These are phyloP conservation scores for Thalassiosira ordinaria DNA, from an alignment of 352 stramenopile species.

Conservation along the genomic window DNA sequence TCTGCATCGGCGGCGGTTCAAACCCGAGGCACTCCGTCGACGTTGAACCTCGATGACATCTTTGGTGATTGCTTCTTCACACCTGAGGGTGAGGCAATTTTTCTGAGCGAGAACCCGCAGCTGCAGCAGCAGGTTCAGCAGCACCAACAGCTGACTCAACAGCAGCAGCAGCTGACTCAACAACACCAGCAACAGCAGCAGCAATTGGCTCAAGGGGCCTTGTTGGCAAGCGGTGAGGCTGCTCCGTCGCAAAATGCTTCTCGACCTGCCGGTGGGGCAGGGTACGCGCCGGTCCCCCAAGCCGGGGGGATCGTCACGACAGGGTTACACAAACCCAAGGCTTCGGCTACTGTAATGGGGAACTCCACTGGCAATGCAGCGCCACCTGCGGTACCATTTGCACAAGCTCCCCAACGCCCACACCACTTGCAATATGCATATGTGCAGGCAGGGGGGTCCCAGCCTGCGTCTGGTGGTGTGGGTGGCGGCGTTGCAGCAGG, in stretches of 20 bases:
- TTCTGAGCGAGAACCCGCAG: conserved; percentile 70
- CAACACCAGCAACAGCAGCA: conserved; percentile 35
- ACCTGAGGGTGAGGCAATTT: conserved; percentile 82
- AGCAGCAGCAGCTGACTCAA: conserved; percentile 14
- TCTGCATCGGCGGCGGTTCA: conserved; percentile 51
- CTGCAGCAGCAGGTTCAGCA: conserved; percentile 44
- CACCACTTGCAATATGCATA: conserved; percentile 83
- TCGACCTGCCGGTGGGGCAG: conserved; percentile 15
- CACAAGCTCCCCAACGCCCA: conserved; percentile 70
- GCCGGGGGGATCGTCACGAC: conserved; percentile 77
- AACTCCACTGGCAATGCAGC: conserved; percentile 15
- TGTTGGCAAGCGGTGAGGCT: conserved; percentile 50
- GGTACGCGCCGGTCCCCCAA: conserved; percentile 61
- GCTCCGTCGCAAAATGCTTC: conserved; percentile 47
- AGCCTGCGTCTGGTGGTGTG: not conserved
- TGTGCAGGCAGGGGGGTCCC: conserved; percentile 44
- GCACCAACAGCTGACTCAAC: conserved; percentile 26
- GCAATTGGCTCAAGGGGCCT: conserved; percentile 21
- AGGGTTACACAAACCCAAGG: conserved; percentile 60
- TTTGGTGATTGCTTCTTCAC: conserved; percentile 87
- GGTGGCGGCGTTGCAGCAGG: not conserved
- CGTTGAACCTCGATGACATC: conserved; percentile 86
- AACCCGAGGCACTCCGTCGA: conserved; percentile 63
- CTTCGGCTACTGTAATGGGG: conserved; percentile 67
- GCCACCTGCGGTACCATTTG: conserved; percentile 60